phyloP scores from a whole-genome alignment of 139 green algal genomes.

The Prasinococcaceae sp. region DNA sequence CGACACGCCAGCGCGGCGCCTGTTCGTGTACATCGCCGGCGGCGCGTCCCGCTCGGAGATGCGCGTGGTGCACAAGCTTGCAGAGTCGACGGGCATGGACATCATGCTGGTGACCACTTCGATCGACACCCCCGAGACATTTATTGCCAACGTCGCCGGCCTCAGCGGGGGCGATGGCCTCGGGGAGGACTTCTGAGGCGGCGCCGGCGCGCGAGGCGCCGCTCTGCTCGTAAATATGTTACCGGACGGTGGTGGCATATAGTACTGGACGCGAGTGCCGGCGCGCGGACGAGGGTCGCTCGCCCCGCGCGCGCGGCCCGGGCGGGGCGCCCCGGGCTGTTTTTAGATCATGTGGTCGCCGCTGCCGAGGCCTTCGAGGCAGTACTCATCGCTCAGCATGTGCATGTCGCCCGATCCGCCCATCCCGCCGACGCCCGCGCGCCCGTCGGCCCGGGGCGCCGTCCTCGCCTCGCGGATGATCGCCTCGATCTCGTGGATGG shows the following conservation, averaged over 20 bases:
- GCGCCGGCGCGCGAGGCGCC: background rate
- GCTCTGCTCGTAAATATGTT: too few relatives aligned
- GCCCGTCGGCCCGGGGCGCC: background rate
- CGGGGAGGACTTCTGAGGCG: background rate
- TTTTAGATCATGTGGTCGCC: too few relatives aligned
- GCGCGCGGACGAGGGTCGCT: too few relatives aligned
- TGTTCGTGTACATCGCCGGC: slow-evolving; percentile 78
- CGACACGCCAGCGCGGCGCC: slow-evolving; percentile 13
- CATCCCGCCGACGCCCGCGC: background rate
- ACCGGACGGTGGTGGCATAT: too few relatives aligned
- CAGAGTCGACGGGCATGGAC: slow-evolving; percentile 38
- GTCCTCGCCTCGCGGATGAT: too few relatives aligned
- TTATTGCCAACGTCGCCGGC: too few relatives aligned
- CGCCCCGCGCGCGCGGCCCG: too few relatives aligned
- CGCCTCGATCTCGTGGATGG: too few relatives aligned
- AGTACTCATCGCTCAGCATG: background rate
- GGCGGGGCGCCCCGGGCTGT: too few relatives aligned
- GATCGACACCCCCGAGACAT: slow-evolving; percentile 43
- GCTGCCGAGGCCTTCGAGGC: too few relatives aligned
- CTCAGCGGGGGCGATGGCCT: background rate
- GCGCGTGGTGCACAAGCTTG: slow-evolving; percentile 58
- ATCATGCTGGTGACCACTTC: slow-evolving; percentile 62
- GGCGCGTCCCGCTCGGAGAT: slow-evolving; percentile 68
- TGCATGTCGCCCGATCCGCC: too few relatives aligned
- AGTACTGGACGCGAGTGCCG: too few relatives aligned